Base-by-base conservation (phyloP, 1,284 basidiomycete genomes). In the Cryptococcus hybrid region DNA sequence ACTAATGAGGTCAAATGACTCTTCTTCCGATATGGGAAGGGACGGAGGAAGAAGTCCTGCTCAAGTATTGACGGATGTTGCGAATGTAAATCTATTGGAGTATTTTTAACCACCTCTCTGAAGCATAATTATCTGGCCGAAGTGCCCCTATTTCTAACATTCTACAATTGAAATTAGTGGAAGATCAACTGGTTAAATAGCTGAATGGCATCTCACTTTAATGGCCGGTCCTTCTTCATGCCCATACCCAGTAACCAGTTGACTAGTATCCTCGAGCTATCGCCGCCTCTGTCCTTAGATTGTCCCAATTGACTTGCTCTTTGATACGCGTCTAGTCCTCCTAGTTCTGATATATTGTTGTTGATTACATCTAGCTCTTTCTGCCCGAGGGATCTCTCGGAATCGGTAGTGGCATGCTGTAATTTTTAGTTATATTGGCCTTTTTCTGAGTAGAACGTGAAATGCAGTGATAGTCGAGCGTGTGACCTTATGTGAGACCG, bases 81-180 rank as follows among this genome's bases (percentile, higher is more conserved):
- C 13, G 90, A 89, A 61, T 85, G 85, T 54, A 94, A 78, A 71
- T 93, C 91, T 59, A 93, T 90, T 0, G 90, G 86, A 0, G 81
- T 84, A 40, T 82, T 82, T 84, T 79, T 48, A 94, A 93, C 18
- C 18, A 18, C 6, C 79, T 72, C 60, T 84, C 87, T 2, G 81
- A 77, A 2, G 74, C 78, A 66, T 89, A 92, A 73, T 93, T 94
- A 68, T 90, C 86, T 2, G 87, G 88, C 59, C 84, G 86, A 40
- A 94, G 79, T 15, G 91, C 91, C 0, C 91, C 91, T 2, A 93
- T 88, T 77, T 94, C 91, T 1, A 94, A 82, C 57, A 93, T 76
- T 61, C 39, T 18, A 18, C 18, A 18, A 18, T 18, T 18, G 18
- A 18, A 18, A 18, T 18, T 18, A 18, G 18, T 18, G 18, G 18